These are phyloP conservation scores for Tremella mesenterica DNA, from an alignment of 768 basidiomycete genomes.

Conservation along the genomic window DNA sequence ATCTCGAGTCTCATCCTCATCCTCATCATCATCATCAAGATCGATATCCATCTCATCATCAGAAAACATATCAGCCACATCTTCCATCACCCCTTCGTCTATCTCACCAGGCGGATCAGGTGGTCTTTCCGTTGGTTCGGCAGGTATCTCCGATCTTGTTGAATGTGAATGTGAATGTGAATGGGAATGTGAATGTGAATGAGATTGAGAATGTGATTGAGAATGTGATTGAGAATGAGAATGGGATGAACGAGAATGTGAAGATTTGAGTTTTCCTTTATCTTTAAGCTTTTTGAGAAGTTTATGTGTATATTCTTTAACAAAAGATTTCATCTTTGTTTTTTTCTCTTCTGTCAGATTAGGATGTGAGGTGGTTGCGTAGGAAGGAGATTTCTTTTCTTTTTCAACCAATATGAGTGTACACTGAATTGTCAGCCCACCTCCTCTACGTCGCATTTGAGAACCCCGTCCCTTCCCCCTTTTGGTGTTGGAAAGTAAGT, in stretches of 20 bases:
- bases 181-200: too few species aligned
- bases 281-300: conserved; percentile 47
- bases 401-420: conserved; percentile 82
- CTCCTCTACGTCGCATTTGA: conserved; percentile 1
- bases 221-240: neutral
- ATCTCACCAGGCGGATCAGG: too few species aligned
- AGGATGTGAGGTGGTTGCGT: conserved; percentile 58
- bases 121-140: too few species aligned
- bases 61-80: neutral
- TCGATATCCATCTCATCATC: neutral
- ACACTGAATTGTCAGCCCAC: conserved; percentile 55
- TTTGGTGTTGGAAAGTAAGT: too few species aligned
- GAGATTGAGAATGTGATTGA: too few species aligned
- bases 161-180: too few species aligned
- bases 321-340: conserved; percentile 81
- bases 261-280: conserved; percentile 30
- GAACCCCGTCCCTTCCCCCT: too few species aligned
- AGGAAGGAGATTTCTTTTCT: conserved; percentile 83
- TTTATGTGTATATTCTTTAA: conserved; percentile 82
- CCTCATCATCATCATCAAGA: neutral
- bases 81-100: too few species aligned
- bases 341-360: conserved; percentile 82
- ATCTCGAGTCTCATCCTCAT: neutral
- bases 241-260: neutral
- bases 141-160: too few species aligned